phyloP scores from a whole-genome alignment of 1,284 basidiomycete genomes.

The Rugosomyces carneus region DNA sequence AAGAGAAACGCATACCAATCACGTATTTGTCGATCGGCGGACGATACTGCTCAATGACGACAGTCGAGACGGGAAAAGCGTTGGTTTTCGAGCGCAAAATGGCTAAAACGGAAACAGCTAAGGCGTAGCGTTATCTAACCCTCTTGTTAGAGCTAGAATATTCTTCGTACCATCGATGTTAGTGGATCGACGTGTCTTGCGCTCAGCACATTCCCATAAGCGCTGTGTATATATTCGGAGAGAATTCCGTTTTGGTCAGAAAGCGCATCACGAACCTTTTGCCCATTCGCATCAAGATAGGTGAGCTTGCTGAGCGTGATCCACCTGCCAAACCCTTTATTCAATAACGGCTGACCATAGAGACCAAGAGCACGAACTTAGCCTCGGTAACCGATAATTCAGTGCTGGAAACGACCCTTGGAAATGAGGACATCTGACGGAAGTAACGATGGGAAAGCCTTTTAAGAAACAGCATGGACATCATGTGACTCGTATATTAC shows the following conservation, averaged over 20 bases:
- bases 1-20: conserved; percentile 45
- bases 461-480: too few species aligned
- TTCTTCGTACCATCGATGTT: conserved; percentile 69
- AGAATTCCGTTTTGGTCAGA: neutral
- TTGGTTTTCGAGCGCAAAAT: conserved; percentile 68
- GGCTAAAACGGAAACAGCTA: conserved; percentile 81
- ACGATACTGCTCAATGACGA: conserved; percentile 86
- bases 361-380: conserved; percentile 36
- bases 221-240: conserved; percentile 38
- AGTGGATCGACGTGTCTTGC: conserved; percentile 66
- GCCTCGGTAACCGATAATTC: conserved; percentile 54
- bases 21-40: conserved; percentile 73
- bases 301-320: conserved; percentile 68
- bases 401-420: conserved; percentile 37
- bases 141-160: conserved; percentile 1
- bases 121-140: neutral
- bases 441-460: neutral
- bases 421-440: conserved; percentile 21
- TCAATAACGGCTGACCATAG: neutral
- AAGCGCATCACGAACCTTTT: conserved; percentile 41
- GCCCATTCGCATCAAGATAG: conserved; percentile 70
- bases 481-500: neutral
- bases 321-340: conserved; percentile 44
- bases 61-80: conserved; percentile 64
- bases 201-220: conserved; percentile 81